Evolutionary conservation across 1,284 basidiomycete genomes (phyloP).

Genomic region (Acaromyces ingoldii): DNA sequence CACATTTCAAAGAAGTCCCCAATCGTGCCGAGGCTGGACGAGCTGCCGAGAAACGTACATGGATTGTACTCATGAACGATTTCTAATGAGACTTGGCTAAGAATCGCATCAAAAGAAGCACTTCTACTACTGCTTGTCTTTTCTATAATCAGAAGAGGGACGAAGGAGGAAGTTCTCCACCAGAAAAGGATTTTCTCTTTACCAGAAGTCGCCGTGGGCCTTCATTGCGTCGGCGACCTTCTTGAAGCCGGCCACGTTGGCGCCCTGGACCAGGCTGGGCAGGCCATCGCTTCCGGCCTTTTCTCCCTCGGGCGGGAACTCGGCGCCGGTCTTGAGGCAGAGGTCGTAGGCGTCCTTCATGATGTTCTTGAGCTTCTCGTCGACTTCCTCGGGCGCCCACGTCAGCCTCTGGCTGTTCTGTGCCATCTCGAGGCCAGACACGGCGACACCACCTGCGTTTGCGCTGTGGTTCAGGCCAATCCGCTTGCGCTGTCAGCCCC

Average conservation of each 20-base stretch:
- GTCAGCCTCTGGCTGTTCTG: constrained; percentile 61
- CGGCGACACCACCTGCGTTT: constrained; percentile 54
- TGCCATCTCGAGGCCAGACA: constrained; percentile 73
- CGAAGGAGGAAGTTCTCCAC: too few species aligned
- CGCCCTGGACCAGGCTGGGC: constrained; percentile 65
- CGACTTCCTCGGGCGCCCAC: constrained; percentile 67
- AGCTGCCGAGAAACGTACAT: too few species aligned
- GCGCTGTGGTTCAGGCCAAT: too few species aligned
- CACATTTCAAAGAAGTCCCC: too few species aligned
- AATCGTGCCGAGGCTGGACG: too few species aligned
- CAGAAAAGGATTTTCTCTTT: too few species aligned
- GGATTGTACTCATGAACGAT: too few species aligned
- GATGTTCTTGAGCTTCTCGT: constrained; percentile 68
- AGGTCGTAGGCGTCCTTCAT: constrained; percentile 67
- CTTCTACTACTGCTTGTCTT: too few species aligned
- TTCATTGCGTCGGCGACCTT: constrained; percentile 42
- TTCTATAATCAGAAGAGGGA: too few species aligned
- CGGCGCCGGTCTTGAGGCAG: constrained; percentile 62
- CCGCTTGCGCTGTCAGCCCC: too few species aligned
- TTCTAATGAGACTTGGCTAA: too few species aligned
- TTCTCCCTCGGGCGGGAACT: constrained; percentile 61
- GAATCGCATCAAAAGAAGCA: too few species aligned
- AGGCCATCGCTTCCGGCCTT: constrained; percentile 14
- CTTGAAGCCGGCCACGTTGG: constrained; percentile 70
- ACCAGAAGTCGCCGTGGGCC: constrained; percentile 38